Percentiles rank a stretch among this genome's conserved stretches.
Evolutionary conservation across 2,329 filamentous ascomycete genomes (phyloP).

Genomic region (Hymenoscyphus albidus): DNA sequence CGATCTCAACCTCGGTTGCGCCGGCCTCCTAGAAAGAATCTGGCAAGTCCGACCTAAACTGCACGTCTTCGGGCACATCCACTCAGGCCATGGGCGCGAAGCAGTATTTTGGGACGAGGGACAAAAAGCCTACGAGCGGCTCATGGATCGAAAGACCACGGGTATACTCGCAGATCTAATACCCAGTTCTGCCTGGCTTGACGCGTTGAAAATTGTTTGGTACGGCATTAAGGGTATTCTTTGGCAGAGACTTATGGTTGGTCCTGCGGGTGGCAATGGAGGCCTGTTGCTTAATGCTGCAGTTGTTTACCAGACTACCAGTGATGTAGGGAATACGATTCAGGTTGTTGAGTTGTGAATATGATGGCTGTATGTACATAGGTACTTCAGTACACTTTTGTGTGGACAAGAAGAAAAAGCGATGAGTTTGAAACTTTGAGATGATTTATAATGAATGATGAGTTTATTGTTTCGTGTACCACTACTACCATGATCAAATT

Average conservation of each 20-base stretch:
- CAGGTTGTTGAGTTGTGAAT: constrained; percentile 32
- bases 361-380: neutral
- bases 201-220: constrained; percentile 46
- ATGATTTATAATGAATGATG: too few relatives aligned
- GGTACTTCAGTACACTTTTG: neutral
- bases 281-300: constrained; percentile 60
- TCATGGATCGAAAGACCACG: constrained; percentile 31
- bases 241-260: constrained; percentile 51
- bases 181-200: constrained; percentile 42
- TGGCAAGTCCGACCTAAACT: constrained; percentile 56
- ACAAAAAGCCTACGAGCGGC: constrained; percentile 41
- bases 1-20: constrained; percentile 52
- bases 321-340: constrained; percentile 43
- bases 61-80: constrained; percentile 66
- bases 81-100: constrained; percentile 57
- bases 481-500: too few relatives aligned
- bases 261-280: constrained; percentile 46
- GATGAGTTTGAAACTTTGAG: too few relatives aligned
- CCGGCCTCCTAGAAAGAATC: constrained; percentile 53
- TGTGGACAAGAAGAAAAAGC: neutral
- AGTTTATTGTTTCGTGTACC: too few relatives aligned
- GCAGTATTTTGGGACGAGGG: constrained; percentile 59
- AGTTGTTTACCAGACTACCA: constrained; percentile 46
- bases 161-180: constrained; percentile 35
- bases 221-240: constrained; percentile 53